Conservation (phyloP, 2,329 filamentous ascomycete genomes). For the Orbilia blumenaviensis region DNA sequence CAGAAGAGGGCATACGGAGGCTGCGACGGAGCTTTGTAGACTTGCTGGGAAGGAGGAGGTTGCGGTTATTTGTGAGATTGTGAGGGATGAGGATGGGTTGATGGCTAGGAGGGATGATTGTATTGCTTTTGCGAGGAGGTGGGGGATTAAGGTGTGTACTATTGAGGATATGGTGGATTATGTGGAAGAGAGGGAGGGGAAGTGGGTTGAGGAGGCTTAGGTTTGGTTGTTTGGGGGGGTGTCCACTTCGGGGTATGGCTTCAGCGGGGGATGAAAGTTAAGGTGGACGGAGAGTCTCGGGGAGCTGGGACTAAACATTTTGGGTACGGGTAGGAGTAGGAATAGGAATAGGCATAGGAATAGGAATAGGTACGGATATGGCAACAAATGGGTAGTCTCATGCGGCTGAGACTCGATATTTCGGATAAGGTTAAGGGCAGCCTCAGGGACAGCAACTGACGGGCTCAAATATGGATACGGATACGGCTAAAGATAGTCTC, state of each 20-base stretch:
- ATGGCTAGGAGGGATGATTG: constrained; percentile 94
- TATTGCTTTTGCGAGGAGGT: constrained; percentile 84
- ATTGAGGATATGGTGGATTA: constrained; percentile 88
- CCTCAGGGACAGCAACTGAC: no score
- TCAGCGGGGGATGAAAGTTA: neutral
- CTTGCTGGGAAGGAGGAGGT: constrained; percentile 80
- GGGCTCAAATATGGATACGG: no score
- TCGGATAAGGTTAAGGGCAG: no score
- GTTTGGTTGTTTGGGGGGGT: neutral
- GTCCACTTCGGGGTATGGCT: no score
- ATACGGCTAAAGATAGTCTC: no score
- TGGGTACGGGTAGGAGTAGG: no score
- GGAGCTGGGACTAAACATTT: no score
- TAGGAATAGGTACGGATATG: no score
- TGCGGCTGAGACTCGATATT: no score
- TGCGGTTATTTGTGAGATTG: constrained; percentile 88
- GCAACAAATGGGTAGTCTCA: no score
- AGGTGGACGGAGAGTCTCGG: neutral
- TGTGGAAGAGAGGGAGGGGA: constrained; percentile 78
- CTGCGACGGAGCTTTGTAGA: constrained; percentile 86
- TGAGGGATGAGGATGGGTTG: constrained; percentile 81
- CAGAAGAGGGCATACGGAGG: constrained; percentile 89
- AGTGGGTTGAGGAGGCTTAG: constrained; percentile 57
- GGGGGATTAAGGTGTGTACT: constrained; percentile 91
- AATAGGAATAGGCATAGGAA: no score